phyloP scores from a whole-genome alignment of 495 filamentous ascomycete genomes.

The Podospora pseudopauciseta region DNA sequence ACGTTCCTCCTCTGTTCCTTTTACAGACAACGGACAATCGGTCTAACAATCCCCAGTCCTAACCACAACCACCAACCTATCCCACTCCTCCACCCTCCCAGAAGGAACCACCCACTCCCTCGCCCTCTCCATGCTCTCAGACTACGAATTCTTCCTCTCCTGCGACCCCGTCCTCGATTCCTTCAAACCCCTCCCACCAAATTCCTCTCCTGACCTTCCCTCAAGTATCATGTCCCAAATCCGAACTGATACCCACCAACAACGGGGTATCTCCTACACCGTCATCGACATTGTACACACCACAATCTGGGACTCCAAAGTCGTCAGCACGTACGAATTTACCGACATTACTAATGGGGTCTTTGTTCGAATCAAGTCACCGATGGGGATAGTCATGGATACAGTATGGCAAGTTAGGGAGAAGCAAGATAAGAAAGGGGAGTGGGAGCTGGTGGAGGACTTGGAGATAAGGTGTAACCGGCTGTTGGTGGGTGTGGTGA shows the following conservation, averaged over 20 bases:
- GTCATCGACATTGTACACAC: slow-evolving; percentile 39
- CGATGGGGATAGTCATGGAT: slow-evolving; percentile 46
- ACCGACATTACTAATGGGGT: slow-evolving; percentile 37
- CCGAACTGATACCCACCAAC: slow-evolving; percentile 1
- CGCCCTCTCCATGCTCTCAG: slow-evolving; percentile 60
- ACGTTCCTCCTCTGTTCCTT: slow-evolving; percentile 7
- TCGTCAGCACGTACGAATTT: slow-evolving; percentile 47
- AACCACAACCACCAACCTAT: slow-evolving; percentile 42
- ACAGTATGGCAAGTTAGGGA: slow-evolving; percentile 39
- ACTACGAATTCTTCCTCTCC: slow-evolving; percentile 47
- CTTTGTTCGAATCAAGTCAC: slow-evolving; percentile 45
- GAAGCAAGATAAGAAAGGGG: slow-evolving; percentile 13
- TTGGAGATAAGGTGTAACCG: slow-evolving; percentile 40
- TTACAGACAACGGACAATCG: background rate
- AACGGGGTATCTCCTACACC: slow-evolving; percentile 15
- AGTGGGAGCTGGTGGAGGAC: slow-evolving; percentile 39
- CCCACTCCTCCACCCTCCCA: slow-evolving; percentile 58
- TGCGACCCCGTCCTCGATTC: slow-evolving; percentile 44
- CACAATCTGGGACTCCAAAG: slow-evolving; percentile 45
- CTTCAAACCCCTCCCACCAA: slow-evolving; percentile 29
- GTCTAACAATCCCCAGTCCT: slow-evolving; percentile 31
- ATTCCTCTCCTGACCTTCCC: slow-evolving; percentile 18
- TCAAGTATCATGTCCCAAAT: slow-evolving; percentile 21
- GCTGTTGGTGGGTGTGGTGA: slow-evolving; percentile 41
- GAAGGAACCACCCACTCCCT: slow-evolving; percentile 49